Conservation (phyloP, 2,329 filamentous ascomycete species). For the Aspergillus texensis region DNA sequence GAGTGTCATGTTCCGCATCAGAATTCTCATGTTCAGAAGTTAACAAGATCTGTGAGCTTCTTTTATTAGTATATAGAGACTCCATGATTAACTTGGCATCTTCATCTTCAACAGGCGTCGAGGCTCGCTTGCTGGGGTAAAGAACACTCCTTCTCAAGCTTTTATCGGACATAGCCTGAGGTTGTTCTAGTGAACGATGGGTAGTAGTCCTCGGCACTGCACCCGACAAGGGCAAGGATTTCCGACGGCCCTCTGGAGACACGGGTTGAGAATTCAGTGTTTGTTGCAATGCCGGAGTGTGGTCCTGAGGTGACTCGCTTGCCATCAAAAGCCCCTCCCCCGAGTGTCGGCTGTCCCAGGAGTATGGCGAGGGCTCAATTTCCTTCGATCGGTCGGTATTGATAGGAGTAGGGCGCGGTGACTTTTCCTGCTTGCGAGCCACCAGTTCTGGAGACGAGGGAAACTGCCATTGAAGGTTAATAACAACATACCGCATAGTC, state of each 20-base stretch:
- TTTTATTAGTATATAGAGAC: conserved; percentile 34
- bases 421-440: conserved; percentile 27
- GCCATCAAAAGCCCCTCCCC: conserved; percentile 52
- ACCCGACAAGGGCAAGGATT: conserved; percentile 24
- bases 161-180: conserved; percentile 24
- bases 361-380: conserved; percentile 53
- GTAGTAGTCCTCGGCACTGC: conserved; percentile 31
- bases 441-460: conserved; percentile 26
- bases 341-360: conserved; percentile 56
- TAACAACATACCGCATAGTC: conserved; percentile 10
- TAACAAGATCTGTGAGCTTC: conserved; percentile 25
- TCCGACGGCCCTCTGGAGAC: conserved; percentile 22
- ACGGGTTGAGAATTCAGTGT: conserved; percentile 17
- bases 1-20: conserved; percentile 28
- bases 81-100: conserved; percentile 43
- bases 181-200: conserved; percentile 36
- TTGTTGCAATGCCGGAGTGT: conserved; percentile 13
- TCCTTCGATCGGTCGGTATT: conserved; percentile 47
- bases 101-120: conserved; percentile 38
- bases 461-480: conserved; percentile 29
- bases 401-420: conserved; percentile 44
- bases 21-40: conserved; percentile 20
- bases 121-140: conserved; percentile 30
- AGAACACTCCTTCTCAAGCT: conserved; percentile 36
- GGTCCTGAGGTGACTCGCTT: conserved; percentile 29